Conservation (phyloP, 2,329 filamentous ascomycete genomes). For the Clonostachys rhizophaga region DNA sequence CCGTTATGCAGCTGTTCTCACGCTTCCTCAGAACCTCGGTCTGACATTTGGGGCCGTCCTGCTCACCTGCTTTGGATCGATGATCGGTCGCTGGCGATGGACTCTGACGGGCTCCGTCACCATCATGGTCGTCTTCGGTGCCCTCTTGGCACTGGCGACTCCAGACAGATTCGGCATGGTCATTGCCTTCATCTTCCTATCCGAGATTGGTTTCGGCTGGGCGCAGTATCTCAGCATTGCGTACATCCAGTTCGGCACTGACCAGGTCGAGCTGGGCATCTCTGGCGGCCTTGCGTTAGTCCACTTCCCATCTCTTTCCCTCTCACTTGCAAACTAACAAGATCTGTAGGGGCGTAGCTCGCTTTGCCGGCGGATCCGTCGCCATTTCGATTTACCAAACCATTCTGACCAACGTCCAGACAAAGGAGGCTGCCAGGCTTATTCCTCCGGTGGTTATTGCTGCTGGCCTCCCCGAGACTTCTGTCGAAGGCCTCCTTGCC, state of each 20-base stretch:
- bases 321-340: background rate
- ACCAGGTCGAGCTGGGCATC: constrained; percentile 48
- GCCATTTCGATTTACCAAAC: constrained; percentile 33
- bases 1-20: constrained; percentile 62
- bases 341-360: constrained; percentile 23
- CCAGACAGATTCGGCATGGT: constrained; percentile 36
- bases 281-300: constrained; percentile 38
- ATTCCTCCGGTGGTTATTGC: constrained; percentile 24
- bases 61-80: constrained; percentile 31
- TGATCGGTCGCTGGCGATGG: constrained; percentile 39
- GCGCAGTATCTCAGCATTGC: constrained; percentile 41
- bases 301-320: constrained; percentile 2
- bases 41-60: constrained; percentile 34
- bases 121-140: constrained; percentile 42
- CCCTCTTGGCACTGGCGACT: constrained; percentile 32
- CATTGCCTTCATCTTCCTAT: constrained; percentile 40
- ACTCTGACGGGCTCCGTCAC: constrained; percentile 33
- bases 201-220: constrained; percentile 38
- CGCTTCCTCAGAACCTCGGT: constrained; percentile 37
- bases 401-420: constrained; percentile 29
- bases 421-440: constrained; percentile 17
- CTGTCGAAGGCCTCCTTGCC: constrained; percentile 18
- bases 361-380: constrained; percentile 35
- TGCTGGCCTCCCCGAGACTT: constrained; percentile 22
- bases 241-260: constrained; percentile 41